Percentiles rank a stretch among this genome's conserved stretches.
Evolutionary conservation across 2,329 filamentous ascomycete genomes (phyloP).

Genomic region (Aspergillus eucalypticola): DNA sequence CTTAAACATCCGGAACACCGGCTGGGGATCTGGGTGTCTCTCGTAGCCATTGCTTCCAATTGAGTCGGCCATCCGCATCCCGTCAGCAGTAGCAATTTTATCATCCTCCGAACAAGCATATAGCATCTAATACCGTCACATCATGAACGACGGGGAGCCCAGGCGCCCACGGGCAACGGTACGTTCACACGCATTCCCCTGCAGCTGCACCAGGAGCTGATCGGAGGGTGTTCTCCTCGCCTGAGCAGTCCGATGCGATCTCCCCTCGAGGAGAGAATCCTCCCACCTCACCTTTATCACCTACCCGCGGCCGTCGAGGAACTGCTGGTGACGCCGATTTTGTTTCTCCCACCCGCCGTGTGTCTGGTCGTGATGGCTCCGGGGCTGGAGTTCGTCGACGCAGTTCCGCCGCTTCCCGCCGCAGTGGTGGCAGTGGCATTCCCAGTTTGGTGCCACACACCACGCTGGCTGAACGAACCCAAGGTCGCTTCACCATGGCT

Average conservation of each 20-base stretch:
- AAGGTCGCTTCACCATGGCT: conserved; percentile 34
- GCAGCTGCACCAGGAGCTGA: background rate
- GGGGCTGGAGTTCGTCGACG: conserved; percentile 20
- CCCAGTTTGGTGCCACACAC: conserved; percentile 29
- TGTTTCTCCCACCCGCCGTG: conserved; percentile 18
- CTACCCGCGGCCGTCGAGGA: conserved; percentile 8
- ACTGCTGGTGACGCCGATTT: conserved; percentile 11
- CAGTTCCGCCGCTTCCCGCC: conserved; percentile 24
- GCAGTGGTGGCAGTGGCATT: conserved; percentile 19
- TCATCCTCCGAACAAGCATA: background rate
- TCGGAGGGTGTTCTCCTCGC: background rate
- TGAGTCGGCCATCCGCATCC: background rate
- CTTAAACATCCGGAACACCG: no score
- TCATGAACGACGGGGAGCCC: background rate
- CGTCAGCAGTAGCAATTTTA: background rate
- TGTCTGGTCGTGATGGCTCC: conserved; percentile 5
- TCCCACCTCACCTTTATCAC: conserved; percentile 10
- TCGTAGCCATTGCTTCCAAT: no score
- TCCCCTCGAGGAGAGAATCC: conserved; percentile 1
- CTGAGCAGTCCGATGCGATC: conserved; percentile 14
- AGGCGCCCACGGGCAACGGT: conserved; percentile 17
- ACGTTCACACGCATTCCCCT: background rate
- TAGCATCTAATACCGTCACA: background rate
- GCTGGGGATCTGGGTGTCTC: no score
- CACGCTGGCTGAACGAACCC: conserved; percentile 31